Evolutionary conservation across 768 basidiomycete species (phyloP).

Genomic region (Hirschioporus abietinus): DNA sequence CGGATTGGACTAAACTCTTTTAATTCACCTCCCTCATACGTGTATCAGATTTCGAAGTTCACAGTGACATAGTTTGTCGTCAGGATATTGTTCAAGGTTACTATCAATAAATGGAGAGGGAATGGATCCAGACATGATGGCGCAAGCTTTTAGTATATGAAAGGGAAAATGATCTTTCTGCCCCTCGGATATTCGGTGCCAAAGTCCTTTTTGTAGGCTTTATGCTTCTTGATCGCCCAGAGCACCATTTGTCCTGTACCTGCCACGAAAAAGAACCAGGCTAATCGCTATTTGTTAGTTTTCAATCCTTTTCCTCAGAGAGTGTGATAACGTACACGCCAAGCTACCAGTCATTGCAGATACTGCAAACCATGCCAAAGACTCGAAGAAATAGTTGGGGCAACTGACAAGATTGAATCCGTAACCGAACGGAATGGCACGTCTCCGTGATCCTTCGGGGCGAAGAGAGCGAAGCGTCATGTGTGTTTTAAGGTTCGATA

Average conservation of each 20-base stretch:
- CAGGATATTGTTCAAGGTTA: neutral
- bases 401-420: constrained; percentile 84
- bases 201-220: constrained; percentile 88
- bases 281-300: constrained; percentile 26
- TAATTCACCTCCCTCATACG: neutral
- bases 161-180: constrained; percentile 79
- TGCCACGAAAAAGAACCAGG: constrained; percentile 59
- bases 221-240: constrained; percentile 93
- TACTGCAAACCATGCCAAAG: constrained; percentile 66
- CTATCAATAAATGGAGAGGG: constrained; percentile 2
- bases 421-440: constrained; percentile 89
- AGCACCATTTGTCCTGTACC: constrained; percentile 62
- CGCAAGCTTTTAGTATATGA: constrained; percentile 38
- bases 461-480: constrained; percentile 79
- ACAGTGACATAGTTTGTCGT: neutral
- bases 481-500: constrained; percentile 83
- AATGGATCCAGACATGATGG: constrained; percentile 5
- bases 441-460: constrained; percentile 68
- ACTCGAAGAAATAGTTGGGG: constrained; percentile 96
- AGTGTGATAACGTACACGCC: constrained; percentile 47
- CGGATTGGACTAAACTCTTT: constrained; percentile 21
- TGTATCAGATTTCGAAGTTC: neutral
- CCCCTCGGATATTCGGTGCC: constrained; percentile 73
- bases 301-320: neutral
- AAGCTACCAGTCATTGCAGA: constrained; percentile 73